These are phyloP conservation scores for Bolboschoenoplectus hybrid DNA, from an alignment of 202 grass and related monocot genomes.

Conservation along the genomic window DNA sequence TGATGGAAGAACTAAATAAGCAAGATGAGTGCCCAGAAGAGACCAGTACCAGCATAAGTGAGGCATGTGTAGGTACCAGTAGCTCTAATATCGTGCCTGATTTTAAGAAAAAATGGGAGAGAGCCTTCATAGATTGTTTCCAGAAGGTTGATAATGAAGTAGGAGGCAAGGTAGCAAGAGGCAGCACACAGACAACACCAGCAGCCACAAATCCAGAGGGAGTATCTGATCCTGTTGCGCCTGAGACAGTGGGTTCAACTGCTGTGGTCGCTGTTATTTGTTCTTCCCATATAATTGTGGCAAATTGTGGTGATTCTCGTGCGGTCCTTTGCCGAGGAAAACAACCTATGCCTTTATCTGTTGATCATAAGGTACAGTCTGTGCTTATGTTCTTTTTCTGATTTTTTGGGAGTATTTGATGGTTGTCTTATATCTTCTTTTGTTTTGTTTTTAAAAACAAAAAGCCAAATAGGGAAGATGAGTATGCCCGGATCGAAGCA, in stretches of 20 bases:
- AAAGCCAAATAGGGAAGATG: constrained; percentile 98
- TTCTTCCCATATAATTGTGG: constrained; percentile 85
- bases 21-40: constrained; percentile 44
- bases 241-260: constrained; percentile 90
- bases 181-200: not conserved
- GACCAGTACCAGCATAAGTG: constrained; percentile 43
- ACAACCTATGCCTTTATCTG: constrained; percentile 75
- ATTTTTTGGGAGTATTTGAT: constrained; percentile 17
- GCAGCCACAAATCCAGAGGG: not conserved
- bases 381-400: not conserved
- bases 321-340: constrained; percentile 93
- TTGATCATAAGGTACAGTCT: constrained; percentile 86
- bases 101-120: constrained; percentile 91
- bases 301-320: constrained; percentile 95
- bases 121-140: constrained; percentile 74
- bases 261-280: constrained; percentile 87
- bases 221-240: constrained; percentile 60
- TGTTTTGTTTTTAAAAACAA: constrained; percentile 3
- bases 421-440: constrained; percentile 40
- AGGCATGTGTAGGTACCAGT: not conserved
- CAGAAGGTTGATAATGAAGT: constrained; percentile 77
- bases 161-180: constrained; percentile 59
- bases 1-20: constrained; percentile 65
- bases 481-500: constrained; percentile 89
- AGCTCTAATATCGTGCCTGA: constrained; percentile 33